phyloP scores from a whole-genome alignment of 352 stramenopile species.

The Pelagophyceae sp. region DNA sequence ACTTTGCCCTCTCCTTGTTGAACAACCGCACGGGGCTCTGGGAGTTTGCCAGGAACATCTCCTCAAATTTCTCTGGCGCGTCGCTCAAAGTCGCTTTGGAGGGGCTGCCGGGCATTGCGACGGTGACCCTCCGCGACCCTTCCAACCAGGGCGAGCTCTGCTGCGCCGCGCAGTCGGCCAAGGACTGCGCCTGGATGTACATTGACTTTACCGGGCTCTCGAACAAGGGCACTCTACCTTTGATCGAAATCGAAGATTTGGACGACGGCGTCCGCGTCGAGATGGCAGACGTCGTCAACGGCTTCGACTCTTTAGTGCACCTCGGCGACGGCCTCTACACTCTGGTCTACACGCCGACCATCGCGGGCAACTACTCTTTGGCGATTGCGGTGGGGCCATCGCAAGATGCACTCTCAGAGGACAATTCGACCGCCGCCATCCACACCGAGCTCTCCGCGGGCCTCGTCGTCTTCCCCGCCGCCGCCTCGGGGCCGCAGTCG shows the following conservation, averaged over 20 bases:
- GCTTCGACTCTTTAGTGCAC: conserved; percentile 60
- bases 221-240: conserved; percentile 17
- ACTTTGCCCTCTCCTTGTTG: conserved; percentile 4
- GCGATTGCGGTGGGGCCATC: conserved; percentile 30
- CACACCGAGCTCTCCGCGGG: conserved; percentile 60
- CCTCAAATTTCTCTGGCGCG: conserved; percentile 12
- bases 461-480: conserved; percentile 65
- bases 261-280: conserved; percentile 40
- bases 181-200: conserved; percentile 1
- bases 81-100: conserved; percentile 10
- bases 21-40: conserved; percentile 2
- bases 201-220: not conserved
- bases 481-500: conserved; percentile 46
- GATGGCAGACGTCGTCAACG: conserved; percentile 53
- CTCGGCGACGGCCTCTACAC: conserved; percentile 64
- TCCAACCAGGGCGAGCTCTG: not conserved
- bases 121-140: conserved; percentile 16
- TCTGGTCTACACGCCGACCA: conserved; percentile 64
- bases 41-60: conserved; percentile 28
- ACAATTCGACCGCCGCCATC: conserved; percentile 27
- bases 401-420: not conserved
- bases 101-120: conserved; percentile 13
- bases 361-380: conserved; percentile 48
- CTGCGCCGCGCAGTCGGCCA: not conserved
- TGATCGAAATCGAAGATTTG: conserved; percentile 6